Base-by-base conservation (phyloP, 352 stramenopile genomes). In the Discostella stelligera region DNA sequence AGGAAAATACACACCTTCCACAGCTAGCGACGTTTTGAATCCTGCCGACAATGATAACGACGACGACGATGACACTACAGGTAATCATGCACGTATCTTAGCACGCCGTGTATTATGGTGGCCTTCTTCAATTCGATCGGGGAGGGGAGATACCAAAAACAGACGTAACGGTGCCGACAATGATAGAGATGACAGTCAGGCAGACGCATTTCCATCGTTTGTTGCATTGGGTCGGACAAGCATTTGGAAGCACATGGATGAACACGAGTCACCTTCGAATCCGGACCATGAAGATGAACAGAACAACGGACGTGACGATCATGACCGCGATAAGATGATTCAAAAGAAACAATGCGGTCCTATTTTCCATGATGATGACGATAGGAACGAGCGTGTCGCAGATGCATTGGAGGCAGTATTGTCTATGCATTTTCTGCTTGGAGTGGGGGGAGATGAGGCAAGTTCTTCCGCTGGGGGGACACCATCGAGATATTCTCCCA, bases 401-500 rank as follows among this genome's bases (percentile, higher is more conserved):
- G 71, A 77, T 75, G 71, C 66, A 25, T 23, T 79, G 44, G 73
- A 84, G 46, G 71, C 52, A 10, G 60, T 79, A 37, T 66, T 61
- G 1, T 74, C 69, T 1, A 50, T 80, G 21, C 63, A 75, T 63
- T 79, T 86, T 64, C 49, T 84, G 0, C 73, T 85, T 73, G 62
- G 54, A 64, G 65, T 39, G 3, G 20, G 25, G 1, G 25, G 16
- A 21, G 7, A 13, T 2, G 7, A 14, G 37, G 13, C 37, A 44
- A 6, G 10, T 10, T 48, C 30, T 25, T 11, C 27, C 41, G 32
- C 4, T 25, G 18, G 25, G 2, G 23, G 23, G 27, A n/a, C 20
- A 49, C 37, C 27, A 32, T 5, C 27, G 27, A 2, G 2, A 5
- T 32, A 32, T 32, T 32, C 27, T 32, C 27, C 27, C 27, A 2